Percentiles rank a stretch among this genome's conserved stretches.
Evolutionary conservation across 2,329 filamentous ascomycete genomes (phyloP).

Genomic region (Neocucurbitaria cava): DNA sequence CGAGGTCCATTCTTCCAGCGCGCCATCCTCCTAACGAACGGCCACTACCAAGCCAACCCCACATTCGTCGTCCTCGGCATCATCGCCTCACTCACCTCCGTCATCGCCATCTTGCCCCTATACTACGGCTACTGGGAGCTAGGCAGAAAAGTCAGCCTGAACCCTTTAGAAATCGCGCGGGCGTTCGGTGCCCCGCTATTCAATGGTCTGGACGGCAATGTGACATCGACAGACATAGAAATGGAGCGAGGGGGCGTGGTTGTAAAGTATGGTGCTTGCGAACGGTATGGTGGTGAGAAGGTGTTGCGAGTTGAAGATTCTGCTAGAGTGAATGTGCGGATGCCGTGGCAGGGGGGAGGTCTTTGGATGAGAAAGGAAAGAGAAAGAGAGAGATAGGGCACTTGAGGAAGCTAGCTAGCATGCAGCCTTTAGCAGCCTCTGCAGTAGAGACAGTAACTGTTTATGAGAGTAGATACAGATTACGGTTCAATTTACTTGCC

Average conservation of each 20-base stretch:
- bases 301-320: constrained; percentile 29
- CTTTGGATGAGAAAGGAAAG: constrained; percentile 32
- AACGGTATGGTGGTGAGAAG: constrained; percentile 30
- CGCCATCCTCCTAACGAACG: neutral
- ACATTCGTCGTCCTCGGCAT: constrained; percentile 17
- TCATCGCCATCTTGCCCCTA: constrained; percentile 25
- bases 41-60: neutral
- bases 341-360: constrained; percentile 31
- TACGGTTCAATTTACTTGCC: neutral
- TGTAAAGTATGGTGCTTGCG: constrained; percentile 31
- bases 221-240: constrained; percentile 18
- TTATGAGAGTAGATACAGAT: neutral
- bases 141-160: constrained; percentile 34
- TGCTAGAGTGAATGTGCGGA: constrained; percentile 18
- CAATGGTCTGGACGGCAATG: constrained; percentile 34
- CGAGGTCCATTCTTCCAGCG: constrained; percentile 33
- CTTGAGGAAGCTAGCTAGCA: neutral
- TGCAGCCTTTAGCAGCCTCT: neutral
- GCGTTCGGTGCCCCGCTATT: constrained; percentile 43
- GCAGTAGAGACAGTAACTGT: neutral
- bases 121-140: constrained; percentile 41
- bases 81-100: constrained; percentile 16
- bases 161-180: constrained; percentile 40
- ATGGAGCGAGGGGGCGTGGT: constrained; percentile 25
- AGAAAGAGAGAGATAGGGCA: too few species aligned